A percentile compares a stretch with the other conserved stretches of the same genome.
These are phyloP conservation scores for Stagonosporopsis chrysanthemi DNA, from an alignment of 2,329 filamentous ascomycete genomes.

Conservation along the genomic window DNA sequence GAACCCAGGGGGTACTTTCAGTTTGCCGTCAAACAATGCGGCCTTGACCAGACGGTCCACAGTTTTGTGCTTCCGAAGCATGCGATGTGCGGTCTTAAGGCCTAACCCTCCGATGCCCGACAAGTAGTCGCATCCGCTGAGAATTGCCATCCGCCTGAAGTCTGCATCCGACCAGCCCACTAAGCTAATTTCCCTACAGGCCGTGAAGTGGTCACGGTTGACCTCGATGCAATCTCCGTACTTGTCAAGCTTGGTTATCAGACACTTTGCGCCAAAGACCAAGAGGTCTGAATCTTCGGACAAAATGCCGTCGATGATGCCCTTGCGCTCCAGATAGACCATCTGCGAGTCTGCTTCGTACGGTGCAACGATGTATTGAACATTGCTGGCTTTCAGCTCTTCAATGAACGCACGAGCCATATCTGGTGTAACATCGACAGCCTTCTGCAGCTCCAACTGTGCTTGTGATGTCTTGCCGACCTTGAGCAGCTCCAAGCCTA, in stretches of 20 bases:
- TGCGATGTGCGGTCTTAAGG: constrained; percentile 89
- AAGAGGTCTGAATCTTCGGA: constrained; percentile 97
- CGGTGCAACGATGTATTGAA: constrained; percentile 91
- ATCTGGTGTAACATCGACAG: constrained; percentile 91
- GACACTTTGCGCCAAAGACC: constrained; percentile 89
- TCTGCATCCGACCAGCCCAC: constrained; percentile 91
- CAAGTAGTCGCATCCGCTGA: constrained; percentile 97
- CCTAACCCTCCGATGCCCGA: constrained; percentile 84
- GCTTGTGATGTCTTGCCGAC: constrained; percentile 84
- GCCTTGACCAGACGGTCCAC: constrained; percentile 82
- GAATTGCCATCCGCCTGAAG: constrained; percentile 93
- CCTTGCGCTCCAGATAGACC: constrained; percentile 88
- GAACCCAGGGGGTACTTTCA: constrained; percentile 80
- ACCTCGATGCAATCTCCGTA: constrained; percentile 94
- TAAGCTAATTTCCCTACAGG: constrained; percentile 85
- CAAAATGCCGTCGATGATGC: constrained; percentile 84
- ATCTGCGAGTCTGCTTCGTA: constrained; percentile 98
- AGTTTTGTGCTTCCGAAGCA: constrained; percentile 88
- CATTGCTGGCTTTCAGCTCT: constrained; percentile 78
- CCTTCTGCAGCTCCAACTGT: constrained; percentile 87
- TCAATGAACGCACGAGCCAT: constrained; percentile 95
- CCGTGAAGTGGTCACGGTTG: constrained; percentile 85
- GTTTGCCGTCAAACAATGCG: constrained; percentile 88
- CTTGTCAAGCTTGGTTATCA: constrained; percentile 93
- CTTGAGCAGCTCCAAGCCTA: constrained; percentile 79